These are phyloP conservation scores for Sextonia rubra DNA, from an alignment of 164 flowering plant genomes.

Conservation along the genomic window DNA sequence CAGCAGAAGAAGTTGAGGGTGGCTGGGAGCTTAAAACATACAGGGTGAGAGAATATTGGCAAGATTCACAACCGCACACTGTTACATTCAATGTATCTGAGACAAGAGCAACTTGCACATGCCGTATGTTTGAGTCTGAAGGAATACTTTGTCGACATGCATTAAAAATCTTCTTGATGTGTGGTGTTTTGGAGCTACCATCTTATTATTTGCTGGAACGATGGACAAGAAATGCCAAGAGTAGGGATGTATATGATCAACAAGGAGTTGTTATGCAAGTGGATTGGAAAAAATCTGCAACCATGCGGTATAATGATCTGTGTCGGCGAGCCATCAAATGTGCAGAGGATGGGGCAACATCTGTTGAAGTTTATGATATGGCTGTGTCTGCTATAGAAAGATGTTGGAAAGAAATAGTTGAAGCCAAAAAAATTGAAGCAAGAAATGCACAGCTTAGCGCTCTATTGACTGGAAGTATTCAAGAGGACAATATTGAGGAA, in stretches of 20 bases:
- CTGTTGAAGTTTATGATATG: conserved; percentile 5
- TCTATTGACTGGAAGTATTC: conserved; percentile 3
- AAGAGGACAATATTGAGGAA: conserved; percentile 1
- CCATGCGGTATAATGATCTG: conserved; percentile 8
- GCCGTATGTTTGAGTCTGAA: conserved; percentile 6
- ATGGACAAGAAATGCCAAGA: conserved; percentile 9
- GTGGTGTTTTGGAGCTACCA: conserved; percentile 1
- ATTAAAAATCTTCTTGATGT: conserved; percentile 11
- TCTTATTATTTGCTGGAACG: conserved; percentile 8
- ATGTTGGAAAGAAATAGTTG: conserved; percentile 3
- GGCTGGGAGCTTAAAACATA: conserved; percentile 2
- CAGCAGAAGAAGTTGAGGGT: background rate
- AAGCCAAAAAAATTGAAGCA: conserved; percentile 10
- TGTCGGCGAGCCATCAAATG: conserved; percentile 9
- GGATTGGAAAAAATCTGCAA: conserved; percentile 4
- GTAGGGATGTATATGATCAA: conserved; percentile 5
- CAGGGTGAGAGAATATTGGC: conserved; percentile 6
- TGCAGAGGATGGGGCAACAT: conserved; percentile 10
- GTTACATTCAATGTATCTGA: conserved; percentile 8
- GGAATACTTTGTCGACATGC: conserved; percentile 11
- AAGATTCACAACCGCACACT: background rate
- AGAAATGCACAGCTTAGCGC: conserved; percentile 8
- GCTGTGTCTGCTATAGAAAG: conserved; percentile 2
- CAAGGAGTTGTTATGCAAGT: background rate
- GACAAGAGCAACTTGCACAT: conserved; percentile 1